Base-by-base conservation (phyloP, 176 grass and related monocot species). In the Thinopyrum elongatum region DNA sequence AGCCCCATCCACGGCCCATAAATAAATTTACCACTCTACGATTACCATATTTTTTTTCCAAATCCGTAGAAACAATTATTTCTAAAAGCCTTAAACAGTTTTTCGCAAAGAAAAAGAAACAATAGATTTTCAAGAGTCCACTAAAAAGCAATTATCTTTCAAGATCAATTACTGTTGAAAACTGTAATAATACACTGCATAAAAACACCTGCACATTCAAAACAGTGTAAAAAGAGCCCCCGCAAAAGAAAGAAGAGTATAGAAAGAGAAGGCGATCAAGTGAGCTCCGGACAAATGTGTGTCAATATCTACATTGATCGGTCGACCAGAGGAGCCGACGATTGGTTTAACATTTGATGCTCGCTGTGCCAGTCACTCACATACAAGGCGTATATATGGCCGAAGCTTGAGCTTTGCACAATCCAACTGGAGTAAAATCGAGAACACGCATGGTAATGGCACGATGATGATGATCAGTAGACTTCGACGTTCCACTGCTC, bases 401-500 rank as follows among this genome's bases (percentile, higher is more conserved):
- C 31, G 17, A 22, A 70, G 66, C 30, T 70, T 22, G 66, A 70
- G 67, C 67, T 39, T 70, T 39, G 67, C 67, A n/a, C 67, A 5
- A 13, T 3, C 9, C 19, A 70, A 12, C 8, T 38, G 17, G 34
- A 12, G 67, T 4, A 10, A 22, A 39, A 35, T 11, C 5, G 27
- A 16, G 12, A 38, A 69, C 31, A n/a, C n/a, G n/a, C 30, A 21
- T 68, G 30, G 7, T 8, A 9, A 10, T 9, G 28, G 0, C 47
- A 51, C 13, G 47, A 51, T 31, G 64, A 31, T 19, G 14, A 29
- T 26, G 57, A 90, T 94, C 82, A 97, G 88, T 98, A 98, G 3
- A 98, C 95, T 83, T 98, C 93, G 57, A 98, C 95, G 74, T 98
- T 98, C 95, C 95, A 98, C 80, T 98, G 95, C 65, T 98, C 95